These are phyloP conservation scores for Apophysomyces variabilis DNA, from an alignment of 371 early-diverging fungal species.

Conservation along the genomic window DNA sequence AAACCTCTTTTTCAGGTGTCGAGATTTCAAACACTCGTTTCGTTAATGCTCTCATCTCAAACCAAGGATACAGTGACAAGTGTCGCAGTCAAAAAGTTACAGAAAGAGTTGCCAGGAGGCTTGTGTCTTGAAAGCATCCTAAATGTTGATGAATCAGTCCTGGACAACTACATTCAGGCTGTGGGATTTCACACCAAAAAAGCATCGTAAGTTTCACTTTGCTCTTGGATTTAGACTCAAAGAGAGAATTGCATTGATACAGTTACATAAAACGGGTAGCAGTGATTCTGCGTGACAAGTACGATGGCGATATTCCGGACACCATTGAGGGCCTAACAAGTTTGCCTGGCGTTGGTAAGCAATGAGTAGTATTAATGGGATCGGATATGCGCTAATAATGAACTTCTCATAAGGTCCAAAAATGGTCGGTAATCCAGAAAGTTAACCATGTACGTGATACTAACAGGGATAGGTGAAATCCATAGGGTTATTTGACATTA, in stretches of 20 bases:
- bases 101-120: conserved; percentile 68
- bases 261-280: conserved; percentile 79
- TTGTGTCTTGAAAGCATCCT: conserved; percentile 63
- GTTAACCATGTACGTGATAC: background rate
- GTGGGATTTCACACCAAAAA: conserved; percentile 96
- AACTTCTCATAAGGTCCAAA: conserved; percentile 76
- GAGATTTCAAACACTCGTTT: conserved; percentile 89
- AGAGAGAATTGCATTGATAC: background rate
- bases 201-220: conserved; percentile 55
- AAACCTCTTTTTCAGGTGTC: conserved; percentile 46
- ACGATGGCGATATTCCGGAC: conserved; percentile 86
- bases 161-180: conserved; percentile 77
- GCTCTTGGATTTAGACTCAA: background rate
- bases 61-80: conserved; percentile 95
- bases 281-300: conserved; percentile 70
- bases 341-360: conserved; percentile 89
- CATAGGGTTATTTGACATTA: conserved; percentile 78
- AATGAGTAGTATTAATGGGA: background rate
- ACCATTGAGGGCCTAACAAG: conserved; percentile 77
- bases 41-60: conserved; percentile 95
- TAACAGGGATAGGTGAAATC: conserved; percentile 1
- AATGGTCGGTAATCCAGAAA: conserved; percentile 61
- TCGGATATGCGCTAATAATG: background rate
- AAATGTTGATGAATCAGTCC: conserved; percentile 54
- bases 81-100: conserved; percentile 72